Conservation (phyloP, 768 basidiomycete genomes). For the Hypholoma fasciculare region DNA sequence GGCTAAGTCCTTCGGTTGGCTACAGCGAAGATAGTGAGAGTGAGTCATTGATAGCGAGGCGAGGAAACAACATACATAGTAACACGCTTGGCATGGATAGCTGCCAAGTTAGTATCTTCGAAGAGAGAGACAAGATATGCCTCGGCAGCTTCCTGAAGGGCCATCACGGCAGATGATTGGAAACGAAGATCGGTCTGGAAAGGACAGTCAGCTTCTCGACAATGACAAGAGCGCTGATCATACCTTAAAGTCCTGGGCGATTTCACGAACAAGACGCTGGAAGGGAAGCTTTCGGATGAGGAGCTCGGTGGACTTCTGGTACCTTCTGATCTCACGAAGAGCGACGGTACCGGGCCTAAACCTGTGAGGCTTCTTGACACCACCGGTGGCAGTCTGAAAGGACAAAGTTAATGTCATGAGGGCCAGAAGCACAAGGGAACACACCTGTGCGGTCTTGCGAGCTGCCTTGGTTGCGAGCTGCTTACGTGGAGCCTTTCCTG, state of each 20-base stretch:
- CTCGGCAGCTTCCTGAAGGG: constrained; percentile 91
- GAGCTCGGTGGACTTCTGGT: constrained; percentile 99
- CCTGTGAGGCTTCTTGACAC: constrained; percentile 99
- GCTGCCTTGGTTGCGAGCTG: constrained; percentile 97
- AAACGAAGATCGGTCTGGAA: constrained; percentile 86
- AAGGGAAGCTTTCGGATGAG: constrained; percentile 99
- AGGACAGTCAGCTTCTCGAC: constrained; percentile 7
- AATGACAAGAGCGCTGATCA: constrained; percentile 2
- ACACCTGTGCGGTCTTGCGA: constrained; percentile 79
- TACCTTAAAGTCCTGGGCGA: constrained; percentile 95
- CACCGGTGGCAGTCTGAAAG: constrained; percentile 76
- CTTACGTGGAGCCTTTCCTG: constrained; percentile 90
- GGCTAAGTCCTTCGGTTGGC: constrained; percentile 88
- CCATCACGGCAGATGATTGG: constrained; percentile 95
- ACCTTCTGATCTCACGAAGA: constrained; percentile 96
- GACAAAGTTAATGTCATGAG: constrained; percentile 4
- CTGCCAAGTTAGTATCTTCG: constrained; percentile 90
- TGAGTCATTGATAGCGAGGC: background rate
- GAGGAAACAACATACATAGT: constrained; percentile 22
- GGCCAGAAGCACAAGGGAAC: constrained; percentile 28
- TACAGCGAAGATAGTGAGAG: constrained; percentile 23
- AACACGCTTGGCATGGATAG: constrained; percentile 82
- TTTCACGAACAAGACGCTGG: constrained; percentile 97
- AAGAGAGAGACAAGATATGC: constrained; percentile 86
- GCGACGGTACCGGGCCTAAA: constrained; percentile 98